Percentiles rank a stretch among this genome's conserved stretches.
phyloP scores from a whole-genome alignment of 1,284 basidiomycete genomes.

The Tilletia indica region DNA sequence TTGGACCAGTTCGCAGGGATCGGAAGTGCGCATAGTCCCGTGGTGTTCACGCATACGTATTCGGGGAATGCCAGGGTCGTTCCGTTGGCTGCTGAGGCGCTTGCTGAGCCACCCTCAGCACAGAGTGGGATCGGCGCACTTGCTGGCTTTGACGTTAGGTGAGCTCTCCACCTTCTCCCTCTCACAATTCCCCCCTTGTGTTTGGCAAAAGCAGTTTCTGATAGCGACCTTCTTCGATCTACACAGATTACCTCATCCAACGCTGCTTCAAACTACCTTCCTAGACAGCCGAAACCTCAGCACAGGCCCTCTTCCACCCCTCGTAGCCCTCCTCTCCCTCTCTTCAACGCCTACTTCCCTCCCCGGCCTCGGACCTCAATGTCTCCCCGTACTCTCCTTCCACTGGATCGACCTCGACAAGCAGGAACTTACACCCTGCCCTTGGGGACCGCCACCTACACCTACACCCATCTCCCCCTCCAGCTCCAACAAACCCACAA shows the following conservation, averaged over 20 bases:
- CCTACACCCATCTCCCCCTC: not conserved
- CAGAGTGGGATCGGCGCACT: constrained; percentile 20
- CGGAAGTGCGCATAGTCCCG: constrained; percentile 21
- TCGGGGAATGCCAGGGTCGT: constrained; percentile 36
- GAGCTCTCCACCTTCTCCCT: not conserved
- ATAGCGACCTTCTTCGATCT: not conserved
- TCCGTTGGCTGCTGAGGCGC: constrained; percentile 23
- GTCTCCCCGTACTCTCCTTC: constrained; percentile 52
- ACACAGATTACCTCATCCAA: constrained; percentile 42
- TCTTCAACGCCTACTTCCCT: constrained; percentile 41
- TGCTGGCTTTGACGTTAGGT: not conserved
- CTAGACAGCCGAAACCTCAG: constrained; percentile 22
- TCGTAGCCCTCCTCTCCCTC: constrained; percentile 44
- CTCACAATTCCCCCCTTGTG: too few relatives aligned
- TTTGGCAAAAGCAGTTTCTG: too few relatives aligned
- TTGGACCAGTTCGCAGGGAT: constrained; percentile 20
- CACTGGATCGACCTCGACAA: constrained; percentile 32
- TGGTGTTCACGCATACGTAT: constrained; percentile 36
- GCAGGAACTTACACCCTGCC: constrained; percentile 38
- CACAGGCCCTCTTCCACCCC: constrained; percentile 20
- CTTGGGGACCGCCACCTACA: constrained; percentile 40
- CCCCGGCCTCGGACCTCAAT: constrained; percentile 43
- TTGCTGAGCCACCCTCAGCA: constrained; percentile 10
- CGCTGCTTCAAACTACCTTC: constrained; percentile 34
- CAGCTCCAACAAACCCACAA: not conserved